A percentile compares a stretch with the other conserved stretches of the same genome.
Evolutionary conservation across 164 flowering plant genomes (phyloP).

Genomic region (Paratinospora sagittata): DNA sequence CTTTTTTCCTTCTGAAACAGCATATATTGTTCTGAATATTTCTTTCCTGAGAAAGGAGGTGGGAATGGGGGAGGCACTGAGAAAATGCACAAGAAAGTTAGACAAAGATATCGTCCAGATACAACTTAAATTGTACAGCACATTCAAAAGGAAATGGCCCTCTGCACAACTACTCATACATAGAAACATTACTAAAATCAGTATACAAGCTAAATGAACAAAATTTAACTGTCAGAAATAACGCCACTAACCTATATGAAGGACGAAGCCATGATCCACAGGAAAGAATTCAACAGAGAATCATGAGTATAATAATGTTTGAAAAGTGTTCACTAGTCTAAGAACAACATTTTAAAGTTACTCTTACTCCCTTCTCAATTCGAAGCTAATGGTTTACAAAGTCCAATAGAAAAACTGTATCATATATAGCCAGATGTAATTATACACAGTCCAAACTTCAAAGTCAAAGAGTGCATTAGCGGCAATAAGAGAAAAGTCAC

Average conservation of each 20-base stretch:
- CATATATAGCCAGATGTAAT: background rate
- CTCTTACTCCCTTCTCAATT: background rate
- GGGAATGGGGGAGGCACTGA: slow-evolving; percentile 91
- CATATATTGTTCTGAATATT: slow-evolving; percentile 45
- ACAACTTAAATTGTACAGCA: slow-evolving; percentile 4
- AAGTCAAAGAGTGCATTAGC: background rate
- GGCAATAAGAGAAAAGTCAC: background rate
- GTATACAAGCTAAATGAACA: background rate
- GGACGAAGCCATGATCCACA: background rate
- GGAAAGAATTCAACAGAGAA: background rate
- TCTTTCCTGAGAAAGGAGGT: slow-evolving; percentile 79
- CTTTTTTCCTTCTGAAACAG: slow-evolving; percentile 50
- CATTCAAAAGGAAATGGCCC: background rate
- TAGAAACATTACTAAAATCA: background rate
- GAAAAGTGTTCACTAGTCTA: background rate
- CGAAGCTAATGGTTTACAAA: background rate
- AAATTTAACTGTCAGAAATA: background rate
- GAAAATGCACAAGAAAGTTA: slow-evolving; percentile 30
- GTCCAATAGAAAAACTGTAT: background rate
- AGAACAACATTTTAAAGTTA: background rate
- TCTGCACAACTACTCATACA: background rate
- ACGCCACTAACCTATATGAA: no score
- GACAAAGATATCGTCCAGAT: slow-evolving; percentile 1
- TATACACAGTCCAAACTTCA: background rate
- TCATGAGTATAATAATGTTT: background rate